Evolutionary conservation across 2,329 filamentous ascomycete species (phyloP).

Genomic region (Atkinsonella hypoxylon): DNA sequence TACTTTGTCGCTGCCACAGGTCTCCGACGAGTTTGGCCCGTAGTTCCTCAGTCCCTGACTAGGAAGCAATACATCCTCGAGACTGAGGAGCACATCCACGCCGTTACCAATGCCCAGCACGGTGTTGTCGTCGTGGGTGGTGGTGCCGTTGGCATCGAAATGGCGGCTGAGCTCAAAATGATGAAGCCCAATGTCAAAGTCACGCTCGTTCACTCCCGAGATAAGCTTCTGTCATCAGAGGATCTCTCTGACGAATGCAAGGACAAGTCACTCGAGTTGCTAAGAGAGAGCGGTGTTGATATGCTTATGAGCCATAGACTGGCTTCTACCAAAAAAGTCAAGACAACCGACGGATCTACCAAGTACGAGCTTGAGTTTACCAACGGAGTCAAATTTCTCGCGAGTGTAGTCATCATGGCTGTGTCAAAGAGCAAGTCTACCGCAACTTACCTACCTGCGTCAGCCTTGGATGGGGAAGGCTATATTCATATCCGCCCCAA

Average conservation of each 20-base stretch:
- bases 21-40: slow-evolving; percentile 56
- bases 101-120: slow-evolving; percentile 36
- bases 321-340: slow-evolving; percentile 32
- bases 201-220: slow-evolving; percentile 63
- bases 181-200: slow-evolving; percentile 52
- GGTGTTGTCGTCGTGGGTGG: slow-evolving; percentile 66
- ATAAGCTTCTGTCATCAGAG: slow-evolving; percentile 60
- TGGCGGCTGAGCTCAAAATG: slow-evolving; percentile 66
- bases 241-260: slow-evolving; percentile 59
- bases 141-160: slow-evolving; percentile 68
- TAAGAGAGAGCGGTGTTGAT: slow-evolving; percentile 52
- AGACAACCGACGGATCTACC: slow-evolving; percentile 27
- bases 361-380: slow-evolving; percentile 42
- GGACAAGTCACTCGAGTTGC: slow-evolving; percentile 43
- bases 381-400: slow-evolving; percentile 45
- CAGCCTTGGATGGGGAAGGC: slow-evolving; percentile 49
- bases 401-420: slow-evolving; percentile 58
- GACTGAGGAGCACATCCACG: slow-evolving; percentile 44
- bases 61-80: slow-evolving; percentile 53
- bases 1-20: slow-evolving; percentile 65
- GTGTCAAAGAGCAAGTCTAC: slow-evolving; percentile 52
- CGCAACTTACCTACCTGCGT: slow-evolving; percentile 47
- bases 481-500: slow-evolving; percentile 50
- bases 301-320: slow-evolving; percentile 51
- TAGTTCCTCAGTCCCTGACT: slow-evolving; percentile 54